phyloP scores from a whole-genome alignment of 192 early-diverging fungal species.

The Dimargaris xerosporica region DNA sequence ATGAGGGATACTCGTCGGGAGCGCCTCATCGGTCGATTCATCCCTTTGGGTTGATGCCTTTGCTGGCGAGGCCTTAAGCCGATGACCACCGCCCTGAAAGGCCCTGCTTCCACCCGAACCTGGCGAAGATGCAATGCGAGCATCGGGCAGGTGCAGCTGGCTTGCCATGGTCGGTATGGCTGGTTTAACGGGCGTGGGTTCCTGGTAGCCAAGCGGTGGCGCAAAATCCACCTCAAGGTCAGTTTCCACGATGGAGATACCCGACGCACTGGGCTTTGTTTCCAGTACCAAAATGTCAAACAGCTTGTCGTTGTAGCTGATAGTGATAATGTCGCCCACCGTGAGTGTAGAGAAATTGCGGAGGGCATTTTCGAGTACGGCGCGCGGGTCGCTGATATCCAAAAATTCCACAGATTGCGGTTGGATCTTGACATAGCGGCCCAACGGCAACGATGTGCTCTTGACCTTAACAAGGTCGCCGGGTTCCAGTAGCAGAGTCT shows the following conservation, averaged over 20 bases:
- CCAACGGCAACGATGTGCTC: slow-evolving; percentile 61
- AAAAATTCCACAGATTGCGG: slow-evolving; percentile 94
- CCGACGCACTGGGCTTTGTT: slow-evolving; percentile 58
- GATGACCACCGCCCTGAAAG: slow-evolving; percentile 8
- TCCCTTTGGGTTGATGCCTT: no score
- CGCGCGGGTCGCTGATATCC: slow-evolving; percentile 91
- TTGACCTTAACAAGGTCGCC: slow-evolving; percentile 66
- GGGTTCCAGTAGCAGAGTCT: slow-evolving; percentile 55
- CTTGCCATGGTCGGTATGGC: slow-evolving; percentile 11
- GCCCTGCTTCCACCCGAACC: background rate
- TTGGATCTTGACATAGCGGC: slow-evolving; percentile 87
- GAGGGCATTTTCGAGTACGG: slow-evolving; percentile 91
- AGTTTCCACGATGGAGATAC: slow-evolving; percentile 90
- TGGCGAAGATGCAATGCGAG: background rate
- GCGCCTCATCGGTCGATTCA: no score
- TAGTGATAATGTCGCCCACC: slow-evolving; percentile 76
- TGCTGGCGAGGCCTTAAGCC: background rate
- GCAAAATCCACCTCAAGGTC: slow-evolving; percentile 98
- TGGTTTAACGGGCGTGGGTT: slow-evolving; percentile 35
- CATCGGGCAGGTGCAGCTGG: background rate
- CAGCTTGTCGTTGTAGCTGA: slow-evolving; percentile 75
- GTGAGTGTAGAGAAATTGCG: slow-evolving; percentile 87
- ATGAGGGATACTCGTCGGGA: background rate
- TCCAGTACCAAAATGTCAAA: slow-evolving; percentile 88
- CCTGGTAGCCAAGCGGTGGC: slow-evolving; percentile 87